Evolutionary conservation across 345 rosid genomes (phyloP).

Genomic region (Balakata baccata): DNA sequence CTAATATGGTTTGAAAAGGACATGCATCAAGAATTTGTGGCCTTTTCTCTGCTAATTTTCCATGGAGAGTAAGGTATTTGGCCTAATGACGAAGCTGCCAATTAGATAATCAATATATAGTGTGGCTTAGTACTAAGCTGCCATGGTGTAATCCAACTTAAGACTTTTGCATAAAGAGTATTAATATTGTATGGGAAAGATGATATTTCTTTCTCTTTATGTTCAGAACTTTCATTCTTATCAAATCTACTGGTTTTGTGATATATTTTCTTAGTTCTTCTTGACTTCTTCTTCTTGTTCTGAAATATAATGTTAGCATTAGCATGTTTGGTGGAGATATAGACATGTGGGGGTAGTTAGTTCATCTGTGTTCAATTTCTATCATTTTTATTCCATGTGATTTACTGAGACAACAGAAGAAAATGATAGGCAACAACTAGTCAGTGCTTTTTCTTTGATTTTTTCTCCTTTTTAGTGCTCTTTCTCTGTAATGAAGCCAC

Average conservation of each 20-base stretch:
- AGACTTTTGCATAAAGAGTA: constrained; percentile 15
- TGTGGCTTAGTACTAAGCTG: background rate
- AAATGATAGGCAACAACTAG: constrained; percentile 1
- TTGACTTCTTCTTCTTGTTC: background rate
- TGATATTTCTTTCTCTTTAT: constrained; percentile 8
- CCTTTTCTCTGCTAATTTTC: background rate
- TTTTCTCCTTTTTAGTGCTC: too few relatives aligned
- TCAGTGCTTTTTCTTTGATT: background rate
- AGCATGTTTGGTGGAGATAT: background rate
- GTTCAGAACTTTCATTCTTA: background rate
- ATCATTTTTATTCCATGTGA: background rate
- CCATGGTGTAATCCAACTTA: constrained; percentile 10
- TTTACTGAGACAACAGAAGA: background rate
- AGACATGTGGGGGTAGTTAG: background rate
- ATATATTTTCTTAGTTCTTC: constrained; percentile 2
- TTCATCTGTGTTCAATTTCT: background rate
- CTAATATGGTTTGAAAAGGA: constrained; percentile 5
- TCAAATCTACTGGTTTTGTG: too few relatives aligned
- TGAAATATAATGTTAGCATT: background rate
- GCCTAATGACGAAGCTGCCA: too few relatives aligned
- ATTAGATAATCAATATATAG: too few relatives aligned
- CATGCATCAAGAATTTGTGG: background rate
- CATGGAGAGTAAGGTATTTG: constrained; percentile 1
- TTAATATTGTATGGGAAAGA: constrained; percentile 21
- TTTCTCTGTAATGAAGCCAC: too few relatives aligned